Conservation (phyloP, 768 basidiomycete genomes). For the Tephrocybe sp. region DNA sequence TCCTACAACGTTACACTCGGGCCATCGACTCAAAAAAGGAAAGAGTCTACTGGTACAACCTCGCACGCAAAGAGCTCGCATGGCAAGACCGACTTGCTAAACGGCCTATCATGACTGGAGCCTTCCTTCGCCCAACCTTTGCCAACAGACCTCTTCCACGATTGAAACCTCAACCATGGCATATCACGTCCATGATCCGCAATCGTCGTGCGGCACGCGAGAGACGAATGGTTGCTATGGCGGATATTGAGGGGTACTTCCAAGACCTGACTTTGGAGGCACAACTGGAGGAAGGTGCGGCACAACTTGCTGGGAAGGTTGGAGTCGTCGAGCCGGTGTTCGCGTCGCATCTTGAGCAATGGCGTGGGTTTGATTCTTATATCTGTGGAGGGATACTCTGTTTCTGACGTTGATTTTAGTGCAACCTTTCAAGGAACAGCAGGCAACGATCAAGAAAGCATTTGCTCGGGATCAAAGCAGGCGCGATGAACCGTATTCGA, state of each 20-base stretch:
- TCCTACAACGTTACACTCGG: constrained; percentile 57
- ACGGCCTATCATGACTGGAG: constrained; percentile 71
- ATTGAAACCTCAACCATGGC: constrained; percentile 72
- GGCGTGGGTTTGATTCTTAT: constrained; percentile 36
- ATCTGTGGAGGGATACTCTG: not conserved
- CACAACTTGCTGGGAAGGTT: constrained; percentile 1
- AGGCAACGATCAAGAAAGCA: constrained; percentile 28
- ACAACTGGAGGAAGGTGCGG: constrained; percentile 32
- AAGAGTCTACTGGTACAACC: constrained; percentile 44
- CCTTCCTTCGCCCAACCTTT: constrained; percentile 59
- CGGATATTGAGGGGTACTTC: constrained; percentile 27
- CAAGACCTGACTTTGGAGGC: constrained; percentile 33
- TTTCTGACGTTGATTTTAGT: constrained; percentile 25
- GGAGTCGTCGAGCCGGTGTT: constrained; percentile 7
- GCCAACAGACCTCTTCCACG: constrained; percentile 75
- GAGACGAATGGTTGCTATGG: constrained; percentile 38
- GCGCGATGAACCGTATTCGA: constrained; percentile 38
- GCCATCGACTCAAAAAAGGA: constrained; percentile 51
- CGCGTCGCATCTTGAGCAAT: constrained; percentile 22
- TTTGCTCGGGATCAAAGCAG: constrained; percentile 43
- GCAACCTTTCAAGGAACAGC: constrained; percentile 31
- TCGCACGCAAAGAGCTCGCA: constrained; percentile 48
- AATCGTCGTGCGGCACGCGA: constrained; percentile 37
- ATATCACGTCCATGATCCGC: constrained; percentile 69
- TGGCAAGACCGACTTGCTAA: constrained; percentile 52